phyloP scores from a whole-genome alignment of 805 yeast genomes.

The Metschnikowia hibisci region DNA sequence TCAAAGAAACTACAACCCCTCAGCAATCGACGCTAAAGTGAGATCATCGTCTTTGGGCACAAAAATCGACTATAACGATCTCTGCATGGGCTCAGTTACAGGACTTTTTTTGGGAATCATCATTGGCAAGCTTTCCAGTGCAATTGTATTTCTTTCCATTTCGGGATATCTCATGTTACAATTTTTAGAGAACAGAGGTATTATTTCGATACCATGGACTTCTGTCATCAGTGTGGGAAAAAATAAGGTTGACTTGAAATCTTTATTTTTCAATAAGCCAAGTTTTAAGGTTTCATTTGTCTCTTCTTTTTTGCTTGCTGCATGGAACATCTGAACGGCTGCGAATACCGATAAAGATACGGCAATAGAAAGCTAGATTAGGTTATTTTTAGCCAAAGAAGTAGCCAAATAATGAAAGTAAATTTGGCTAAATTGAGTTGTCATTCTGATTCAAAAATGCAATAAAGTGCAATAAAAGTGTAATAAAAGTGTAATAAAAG shows the following conservation, averaged over 20 bases:
- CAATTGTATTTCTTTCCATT: slow-evolving; percentile 49
- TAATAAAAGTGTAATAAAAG: no score
- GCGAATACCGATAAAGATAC: not conserved
- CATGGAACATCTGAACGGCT: slow-evolving; percentile 40
- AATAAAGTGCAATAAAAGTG: no score
- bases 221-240: slow-evolving; percentile 31
- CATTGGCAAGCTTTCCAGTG: slow-evolving; percentile 56
- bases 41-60: slow-evolving; percentile 34
- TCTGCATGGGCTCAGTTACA: slow-evolving; percentile 59
- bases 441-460: no score
- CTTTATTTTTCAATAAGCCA: slow-evolving; percentile 54
- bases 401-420: no score
- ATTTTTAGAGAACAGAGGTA: slow-evolving; percentile 53
- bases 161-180: slow-evolving; percentile 41
- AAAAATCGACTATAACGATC: slow-evolving; percentile 54
- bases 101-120: slow-evolving; percentile 58
- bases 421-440: no score
- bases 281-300: slow-evolving; percentile 58
- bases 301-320: slow-evolving; percentile 54
- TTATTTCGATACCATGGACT: slow-evolving; percentile 46
- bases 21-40: slow-evolving; percentile 9
- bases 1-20: slow-evolving; percentile 11
- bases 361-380: no score
- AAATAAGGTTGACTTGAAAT: slow-evolving; percentile 41
- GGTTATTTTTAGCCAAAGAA: no score